A percentile compares a stretch with the other conserved stretches of the same genome.
Conservation (phyloP, 2,329 filamentous ascomycete genomes). For the Gaeumannomyces tritici region DNA sequence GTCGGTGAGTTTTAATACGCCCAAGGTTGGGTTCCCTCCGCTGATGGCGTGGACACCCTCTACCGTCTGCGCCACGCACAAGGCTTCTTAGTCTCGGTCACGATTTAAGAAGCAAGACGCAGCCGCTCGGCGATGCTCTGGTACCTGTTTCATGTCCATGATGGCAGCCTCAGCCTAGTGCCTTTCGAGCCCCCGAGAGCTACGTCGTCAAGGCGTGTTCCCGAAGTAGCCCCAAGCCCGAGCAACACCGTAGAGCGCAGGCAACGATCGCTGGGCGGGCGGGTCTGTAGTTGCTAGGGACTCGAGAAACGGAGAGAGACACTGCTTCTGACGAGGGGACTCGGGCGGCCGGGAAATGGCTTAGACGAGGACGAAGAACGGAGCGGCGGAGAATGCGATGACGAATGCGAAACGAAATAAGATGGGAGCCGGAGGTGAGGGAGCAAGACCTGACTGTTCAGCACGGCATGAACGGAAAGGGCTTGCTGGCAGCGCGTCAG, state of each 20-base stretch:
- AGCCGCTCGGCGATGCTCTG: neutral
- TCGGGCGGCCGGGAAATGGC: too few relatives aligned
- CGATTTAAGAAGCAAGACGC: neutral
- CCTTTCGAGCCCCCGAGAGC: neutral
- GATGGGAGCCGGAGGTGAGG: too few relatives aligned
- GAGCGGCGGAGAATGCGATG: neutral
- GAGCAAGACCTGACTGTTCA: too few relatives aligned
- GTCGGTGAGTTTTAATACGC: conserved; percentile 51
- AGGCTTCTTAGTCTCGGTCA: neutral
- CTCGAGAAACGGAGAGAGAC: neutral
- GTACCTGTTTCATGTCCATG: conserved; percentile 15
- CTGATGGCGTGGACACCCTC: conserved; percentile 53
- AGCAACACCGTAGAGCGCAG: neutral
- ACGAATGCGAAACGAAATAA: neutral
- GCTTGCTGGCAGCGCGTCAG: neutral
- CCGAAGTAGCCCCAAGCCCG: neutral
- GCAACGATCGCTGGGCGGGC: neutral
- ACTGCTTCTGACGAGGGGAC: neutral
- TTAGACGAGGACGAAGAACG: neutral
- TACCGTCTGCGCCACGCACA: conserved; percentile 24
- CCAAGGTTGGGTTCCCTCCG: conserved; percentile 45
- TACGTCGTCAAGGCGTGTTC: neutral
- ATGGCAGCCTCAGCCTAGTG: conserved; percentile 2
- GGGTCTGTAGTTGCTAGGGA: too few relatives aligned
- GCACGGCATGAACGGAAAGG: neutral